Evolutionary conservation across 208 protist species (phyloP).

Genomic region (Trypanosoma cruzi): DNA sequence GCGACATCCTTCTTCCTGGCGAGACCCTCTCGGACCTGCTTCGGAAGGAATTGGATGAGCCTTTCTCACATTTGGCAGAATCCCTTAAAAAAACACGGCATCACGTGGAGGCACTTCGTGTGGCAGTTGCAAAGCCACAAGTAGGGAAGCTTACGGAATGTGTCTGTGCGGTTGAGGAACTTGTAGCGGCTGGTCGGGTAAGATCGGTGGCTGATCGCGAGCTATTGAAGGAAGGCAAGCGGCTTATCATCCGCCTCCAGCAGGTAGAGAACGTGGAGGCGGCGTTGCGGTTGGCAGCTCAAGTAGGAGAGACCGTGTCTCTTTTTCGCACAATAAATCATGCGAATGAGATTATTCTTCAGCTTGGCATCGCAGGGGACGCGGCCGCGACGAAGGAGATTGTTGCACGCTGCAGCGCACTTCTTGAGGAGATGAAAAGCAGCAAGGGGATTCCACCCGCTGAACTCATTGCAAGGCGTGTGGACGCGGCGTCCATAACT

Average conservation of each 20-base stretch:
- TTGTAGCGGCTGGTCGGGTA: conserved; percentile 8
- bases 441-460: conserved; percentile 1
- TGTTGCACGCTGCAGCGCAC: conserved; percentile 13
- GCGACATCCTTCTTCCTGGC: conserved; percentile 63
- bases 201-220: conserved; percentile 23
- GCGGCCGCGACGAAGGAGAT: conserved; percentile 7
- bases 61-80: conserved; percentile 39
- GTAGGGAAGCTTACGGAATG: conserved; percentile 20
- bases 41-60: conserved; percentile 41
- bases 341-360: conserved; percentile 64
- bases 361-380: conserved; percentile 43
- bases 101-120: conserved; percentile 35
- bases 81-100: conserved; percentile 30
- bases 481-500: conserved; percentile 20
- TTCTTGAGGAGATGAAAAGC: conserved; percentile 21
- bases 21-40: conserved; percentile 62
- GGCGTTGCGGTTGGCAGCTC: conserved; percentile 30
- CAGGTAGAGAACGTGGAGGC: conserved; percentile 42
- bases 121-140: conserved; percentile 25
- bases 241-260: conserved; percentile 51
- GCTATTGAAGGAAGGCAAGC: conserved; percentile 42
- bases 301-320: conserved; percentile 38
- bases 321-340: conserved; percentile 64
- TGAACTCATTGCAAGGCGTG: conserved; percentile 26
- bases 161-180: conserved; percentile 28